phyloP scores from a whole-genome alignment of 164 flowering plant species.

The Chloranthus sessilifolius region DNA sequence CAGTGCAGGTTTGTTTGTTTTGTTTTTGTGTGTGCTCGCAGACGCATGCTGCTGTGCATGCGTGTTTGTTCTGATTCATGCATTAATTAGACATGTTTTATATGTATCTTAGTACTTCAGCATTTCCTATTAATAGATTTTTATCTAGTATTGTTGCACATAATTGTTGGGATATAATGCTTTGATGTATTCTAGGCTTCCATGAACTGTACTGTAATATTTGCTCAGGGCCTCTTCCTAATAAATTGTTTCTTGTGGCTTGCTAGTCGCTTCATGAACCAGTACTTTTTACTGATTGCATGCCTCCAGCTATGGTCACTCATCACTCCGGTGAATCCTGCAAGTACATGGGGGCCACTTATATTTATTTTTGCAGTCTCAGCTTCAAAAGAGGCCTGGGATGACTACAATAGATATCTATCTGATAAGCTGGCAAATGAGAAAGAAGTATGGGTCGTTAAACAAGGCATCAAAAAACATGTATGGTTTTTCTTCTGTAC shows the following conservation, averaged over 20 bases:
- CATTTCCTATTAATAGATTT: no score
- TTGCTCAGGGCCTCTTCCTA: not conserved
- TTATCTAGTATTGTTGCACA: no score
- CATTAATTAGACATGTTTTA: no score
- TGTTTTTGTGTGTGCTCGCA: no score
- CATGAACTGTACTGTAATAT: no score
- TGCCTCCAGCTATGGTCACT: slow-evolving; percentile 99
- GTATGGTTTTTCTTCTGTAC: slow-evolving; percentile 41
- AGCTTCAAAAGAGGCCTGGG: slow-evolving; percentile 99
- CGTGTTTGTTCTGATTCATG: no score
- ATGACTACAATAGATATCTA: slow-evolving; percentile 92
- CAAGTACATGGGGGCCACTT: slow-evolving; percentile 99
- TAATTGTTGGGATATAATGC: no score
- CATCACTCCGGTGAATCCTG: slow-evolving; percentile 98
- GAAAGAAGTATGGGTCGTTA: slow-evolving; percentile 94
- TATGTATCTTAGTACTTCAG: no score
- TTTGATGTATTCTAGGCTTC: no score
- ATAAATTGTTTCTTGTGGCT: not conserved
- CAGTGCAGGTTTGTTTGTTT: no score
- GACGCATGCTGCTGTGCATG: no score
- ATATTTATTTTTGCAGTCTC: slow-evolving; percentile 97
- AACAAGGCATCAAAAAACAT: slow-evolving; percentile 62
- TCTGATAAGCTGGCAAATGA: slow-evolving; percentile 98
- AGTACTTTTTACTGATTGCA: slow-evolving; percentile 94
- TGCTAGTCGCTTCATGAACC: slow-evolving; percentile 98